phyloP scores from a whole-genome alignment of 202 grass and related monocot species.

The Elaeis oleifera region DNA sequence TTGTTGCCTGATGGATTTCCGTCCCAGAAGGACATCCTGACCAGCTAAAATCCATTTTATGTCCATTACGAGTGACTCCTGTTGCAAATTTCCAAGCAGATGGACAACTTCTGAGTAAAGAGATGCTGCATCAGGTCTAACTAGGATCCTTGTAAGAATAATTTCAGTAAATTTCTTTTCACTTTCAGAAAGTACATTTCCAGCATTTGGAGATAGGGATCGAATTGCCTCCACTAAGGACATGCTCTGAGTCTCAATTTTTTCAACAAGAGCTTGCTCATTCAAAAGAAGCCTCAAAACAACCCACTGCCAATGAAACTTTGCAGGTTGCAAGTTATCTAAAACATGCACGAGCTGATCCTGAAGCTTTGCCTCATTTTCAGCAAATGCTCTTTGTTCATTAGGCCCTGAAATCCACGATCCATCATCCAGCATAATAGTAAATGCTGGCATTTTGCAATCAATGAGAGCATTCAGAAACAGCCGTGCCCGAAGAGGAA shows the following conservation, averaged over 20 bases:
- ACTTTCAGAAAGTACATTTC: constrained; percentile 75
- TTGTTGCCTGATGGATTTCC: constrained; percentile 92
- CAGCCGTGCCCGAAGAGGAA: constrained; percentile 78
- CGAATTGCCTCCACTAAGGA: constrained; percentile 74
- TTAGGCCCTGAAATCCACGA: constrained; percentile 42
- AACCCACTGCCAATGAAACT: constrained; percentile 99
- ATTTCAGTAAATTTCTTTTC: constrained; percentile 98
- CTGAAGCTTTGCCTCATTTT: constrained; percentile 56
- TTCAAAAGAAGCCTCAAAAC: constrained; percentile 93
- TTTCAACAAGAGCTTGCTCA: constrained; percentile 94
- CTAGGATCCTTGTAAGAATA: constrained; percentile 83
- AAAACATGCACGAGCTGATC: constrained; percentile 82
- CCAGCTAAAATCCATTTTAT: constrained; percentile 96
- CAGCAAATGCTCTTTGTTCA: constrained; percentile 38
- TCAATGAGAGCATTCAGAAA: constrained; percentile 87
- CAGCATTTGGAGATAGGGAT: constrained; percentile 65
- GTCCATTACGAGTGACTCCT: constrained; percentile 85
- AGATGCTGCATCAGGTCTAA: constrained; percentile 85
- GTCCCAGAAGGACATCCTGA: constrained; percentile 68
- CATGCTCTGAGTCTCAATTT: constrained; percentile 49
- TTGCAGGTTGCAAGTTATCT: constrained; percentile 89
- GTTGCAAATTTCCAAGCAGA: constrained; percentile 80
- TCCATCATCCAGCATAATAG: constrained; percentile 49
- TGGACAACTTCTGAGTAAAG: constrained; percentile 94
- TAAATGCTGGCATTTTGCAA: constrained; percentile 55